Conservation (phyloP, 2,329 filamentous ascomycete species). For the Scedosporium boydii region DNA sequence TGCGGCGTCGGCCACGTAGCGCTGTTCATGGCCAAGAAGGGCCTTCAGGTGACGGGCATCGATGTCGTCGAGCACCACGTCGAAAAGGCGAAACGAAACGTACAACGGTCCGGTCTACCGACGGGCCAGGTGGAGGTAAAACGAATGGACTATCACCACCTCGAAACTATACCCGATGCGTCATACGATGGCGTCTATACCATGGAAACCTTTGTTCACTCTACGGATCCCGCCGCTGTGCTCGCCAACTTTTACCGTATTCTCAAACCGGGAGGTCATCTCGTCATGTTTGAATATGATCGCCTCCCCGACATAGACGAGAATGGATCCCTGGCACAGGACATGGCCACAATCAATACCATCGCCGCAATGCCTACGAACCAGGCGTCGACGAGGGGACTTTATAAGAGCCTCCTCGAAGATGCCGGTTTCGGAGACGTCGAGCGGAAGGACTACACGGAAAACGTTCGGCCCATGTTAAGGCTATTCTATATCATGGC, state of each 20-base stretch:
- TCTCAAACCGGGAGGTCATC: slow-evolving; percentile 34
- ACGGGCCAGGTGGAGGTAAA: neutral
- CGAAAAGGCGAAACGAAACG: slow-evolving; percentile 29
- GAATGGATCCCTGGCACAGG: slow-evolving; percentile 21
- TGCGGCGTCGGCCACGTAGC: slow-evolving; percentile 41
- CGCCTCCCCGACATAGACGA: slow-evolving; percentile 36
- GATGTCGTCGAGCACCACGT: slow-evolving; percentile 40
- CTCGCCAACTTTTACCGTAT: slow-evolving; percentile 36
- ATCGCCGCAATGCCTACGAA: slow-evolving; percentile 36
- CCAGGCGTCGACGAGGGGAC: slow-evolving; percentile 24
- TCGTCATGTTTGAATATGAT: slow-evolving; percentile 38
- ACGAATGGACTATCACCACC: slow-evolving; percentile 31
- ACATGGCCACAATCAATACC: slow-evolving; percentile 28
- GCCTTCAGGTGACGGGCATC: slow-evolving; percentile 33
- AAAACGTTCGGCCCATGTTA: slow-evolving; percentile 37
- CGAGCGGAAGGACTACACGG: slow-evolving; percentile 30
- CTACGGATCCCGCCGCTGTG: slow-evolving; percentile 23
- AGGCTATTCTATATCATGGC: slow-evolving; percentile 36
- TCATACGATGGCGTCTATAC: slow-evolving; percentile 44
- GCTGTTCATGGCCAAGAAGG: slow-evolving; percentile 31
- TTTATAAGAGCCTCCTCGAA: slow-evolving; percentile 29
- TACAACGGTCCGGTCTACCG: slow-evolving; percentile 15
- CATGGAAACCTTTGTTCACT: slow-evolving; percentile 47
- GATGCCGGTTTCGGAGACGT: slow-evolving; percentile 36
- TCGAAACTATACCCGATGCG: slow-evolving; percentile 25